Evolutionary conservation across 257 asterid species (phyloP).

Genomic region (Salvia splendens): DNA sequence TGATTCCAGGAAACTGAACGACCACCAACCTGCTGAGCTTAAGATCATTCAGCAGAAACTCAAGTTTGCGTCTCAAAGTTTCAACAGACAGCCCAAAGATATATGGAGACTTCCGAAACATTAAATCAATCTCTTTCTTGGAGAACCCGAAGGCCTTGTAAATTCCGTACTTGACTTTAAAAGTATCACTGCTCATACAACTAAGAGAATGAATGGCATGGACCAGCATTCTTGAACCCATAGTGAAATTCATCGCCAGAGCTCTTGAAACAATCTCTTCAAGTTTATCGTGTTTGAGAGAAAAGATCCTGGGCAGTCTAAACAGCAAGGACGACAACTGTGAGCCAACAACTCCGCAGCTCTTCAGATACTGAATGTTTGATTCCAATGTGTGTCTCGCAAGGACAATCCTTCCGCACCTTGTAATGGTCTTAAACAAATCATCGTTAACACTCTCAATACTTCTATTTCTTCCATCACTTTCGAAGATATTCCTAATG

Average conservation of each 20-base stretch:
- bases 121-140: slow-evolving; percentile 3
- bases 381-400: slow-evolving; percentile 20
- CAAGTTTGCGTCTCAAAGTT: slow-evolving; percentile 12
- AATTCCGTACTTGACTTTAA: slow-evolving; percentile 6
- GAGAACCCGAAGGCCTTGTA: slow-evolving; percentile 12
- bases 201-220: slow-evolving; percentile 2
- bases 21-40: neutral
- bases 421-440: slow-evolving; percentile 27
- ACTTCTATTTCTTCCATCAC: slow-evolving; percentile 20
- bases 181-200: neutral
- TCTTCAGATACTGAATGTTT: slow-evolving; percentile 35
- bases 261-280: slow-evolving; percentile 31
- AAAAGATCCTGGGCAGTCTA: slow-evolving; percentile 36
- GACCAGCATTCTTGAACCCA: slow-evolving; percentile 28
- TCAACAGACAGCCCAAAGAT: neutral
- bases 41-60: neutral
- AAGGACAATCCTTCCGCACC: slow-evolving; percentile 28
- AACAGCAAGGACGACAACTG: slow-evolving; percentile 31
- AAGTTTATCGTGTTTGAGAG: slow-evolving; percentile 17
- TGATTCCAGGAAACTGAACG: neutral
- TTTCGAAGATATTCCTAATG: slow-evolving; percentile 25
- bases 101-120: slow-evolving; percentile 16
- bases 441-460: slow-evolving; percentile 8
- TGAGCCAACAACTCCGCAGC: slow-evolving; percentile 39
- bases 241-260: slow-evolving; percentile 33